phyloP scores from a whole-genome alignment of 495 filamentous ascomycete genomes.

The Clavariopsis aquatica region DNA sequence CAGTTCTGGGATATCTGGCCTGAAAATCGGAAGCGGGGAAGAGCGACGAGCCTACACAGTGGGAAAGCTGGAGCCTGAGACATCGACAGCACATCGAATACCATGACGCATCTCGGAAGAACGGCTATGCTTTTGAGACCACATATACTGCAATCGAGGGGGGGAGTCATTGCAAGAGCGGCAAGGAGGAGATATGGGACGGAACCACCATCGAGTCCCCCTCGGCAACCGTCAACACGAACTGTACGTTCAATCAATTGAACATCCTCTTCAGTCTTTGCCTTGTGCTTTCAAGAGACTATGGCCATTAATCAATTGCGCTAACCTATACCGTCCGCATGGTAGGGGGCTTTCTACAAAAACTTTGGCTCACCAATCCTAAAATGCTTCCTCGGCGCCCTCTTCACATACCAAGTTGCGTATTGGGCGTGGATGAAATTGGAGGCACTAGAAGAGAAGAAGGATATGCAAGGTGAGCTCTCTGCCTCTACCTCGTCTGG shows the following conservation, averaged over 20 bases:
- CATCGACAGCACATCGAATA: not conserved
- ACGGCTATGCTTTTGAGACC: not conserved
- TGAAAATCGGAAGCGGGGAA: not conserved
- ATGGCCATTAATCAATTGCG: too few species aligned
- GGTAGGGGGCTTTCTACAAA: conserved; percentile 72
- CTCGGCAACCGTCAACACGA: not conserved
- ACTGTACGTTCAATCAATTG: not conserved
- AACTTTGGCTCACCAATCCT: conserved; percentile 75
- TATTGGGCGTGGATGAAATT: conserved; percentile 87
- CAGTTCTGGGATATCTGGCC: not conserved
- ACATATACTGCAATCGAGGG: not conserved
- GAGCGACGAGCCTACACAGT: not conserved
- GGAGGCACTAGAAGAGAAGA: conserved; percentile 72
- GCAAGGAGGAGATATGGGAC: conserved; percentile 18
- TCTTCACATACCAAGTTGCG: conserved; percentile 83
- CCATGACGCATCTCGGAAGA: not conserved
- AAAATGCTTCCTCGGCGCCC: conserved; percentile 81
- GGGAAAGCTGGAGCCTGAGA: conserved; percentile 7
- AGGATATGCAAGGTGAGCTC: conserved; percentile 10
- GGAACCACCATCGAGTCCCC: not conserved
- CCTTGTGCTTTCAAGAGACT: not conserved
- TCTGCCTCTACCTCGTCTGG: not conserved
- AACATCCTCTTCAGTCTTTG: not conserved
- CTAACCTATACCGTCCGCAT: too few species aligned
- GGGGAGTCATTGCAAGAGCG: not conserved